A percentile compares a stretch with the other conserved stretches of the same genome.
phyloP scores from a whole-genome alignment of 306 rosid genomes.

The Vigna angularis region DNA sequence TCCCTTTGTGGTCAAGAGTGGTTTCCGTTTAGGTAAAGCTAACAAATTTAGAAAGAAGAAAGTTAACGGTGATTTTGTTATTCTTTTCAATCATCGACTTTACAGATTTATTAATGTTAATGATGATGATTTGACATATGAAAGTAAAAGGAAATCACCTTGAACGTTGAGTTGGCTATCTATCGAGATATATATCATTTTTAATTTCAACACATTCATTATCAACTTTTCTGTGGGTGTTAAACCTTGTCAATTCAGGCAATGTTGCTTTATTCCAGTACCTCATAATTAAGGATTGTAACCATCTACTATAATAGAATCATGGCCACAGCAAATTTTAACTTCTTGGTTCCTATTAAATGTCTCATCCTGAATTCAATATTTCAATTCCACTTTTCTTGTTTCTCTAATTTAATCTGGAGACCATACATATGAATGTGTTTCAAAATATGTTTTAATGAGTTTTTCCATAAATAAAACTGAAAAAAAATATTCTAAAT shows the following conservation, averaged over 20 bases:
- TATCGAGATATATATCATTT: background rate
- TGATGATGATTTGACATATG: constrained; percentile 1
- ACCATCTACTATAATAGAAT: background rate
- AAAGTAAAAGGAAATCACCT: background rate
- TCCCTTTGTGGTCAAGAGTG: background rate
- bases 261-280: background rate
- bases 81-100: background rate
- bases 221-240: background rate
- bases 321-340: background rate
- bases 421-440: too few relatives aligned
- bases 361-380: background rate
- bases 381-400: too few relatives aligned
- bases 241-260: background rate
- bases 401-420: too few relatives aligned
- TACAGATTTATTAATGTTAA: background rate
- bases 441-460: too few relatives aligned
- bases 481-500: too few relatives aligned
- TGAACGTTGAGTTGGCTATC: background rate
- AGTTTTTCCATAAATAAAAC: too few relatives aligned
- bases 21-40: background rate
- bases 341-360: background rate
- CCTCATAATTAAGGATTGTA: background rate
- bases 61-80: constrained; percentile 1
- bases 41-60: background rate
- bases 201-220: constrained; percentile 13